Conservation (phyloP, 106 monocot genomes). For the Ottelia alismoides region DNA sequence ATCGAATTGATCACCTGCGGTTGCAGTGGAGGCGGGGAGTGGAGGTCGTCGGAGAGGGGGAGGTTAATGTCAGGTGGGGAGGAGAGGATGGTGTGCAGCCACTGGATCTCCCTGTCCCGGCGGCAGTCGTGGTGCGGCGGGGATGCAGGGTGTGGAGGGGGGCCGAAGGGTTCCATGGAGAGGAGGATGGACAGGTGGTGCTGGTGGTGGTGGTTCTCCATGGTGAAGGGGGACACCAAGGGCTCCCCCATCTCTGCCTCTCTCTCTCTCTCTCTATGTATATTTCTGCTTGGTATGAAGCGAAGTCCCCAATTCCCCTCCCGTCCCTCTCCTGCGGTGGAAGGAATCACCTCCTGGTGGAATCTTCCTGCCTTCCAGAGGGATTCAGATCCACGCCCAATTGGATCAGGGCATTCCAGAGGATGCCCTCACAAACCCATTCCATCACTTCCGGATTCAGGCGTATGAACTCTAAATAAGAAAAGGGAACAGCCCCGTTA, state of each 20-base stretch:
- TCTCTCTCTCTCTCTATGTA: too few relatives aligned
- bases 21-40: conserved; percentile 22
- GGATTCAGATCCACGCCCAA: conserved; percentile 18
- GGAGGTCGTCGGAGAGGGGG: conserved; percentile 35
- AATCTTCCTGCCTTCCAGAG: conserved; percentile 12
- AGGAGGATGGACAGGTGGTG: conserved; percentile 62
- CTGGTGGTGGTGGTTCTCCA: conserved; percentile 60
- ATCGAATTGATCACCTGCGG: too few relatives aligned
- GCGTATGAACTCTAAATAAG: too few relatives aligned
- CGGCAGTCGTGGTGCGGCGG: conserved; percentile 22
- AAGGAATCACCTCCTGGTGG: conserved; percentile 1
- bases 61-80: conserved; percentile 58
- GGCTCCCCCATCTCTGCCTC: conserved; percentile 43
- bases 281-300: too few relatives aligned
- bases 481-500: too few relatives aligned
- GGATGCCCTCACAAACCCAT: conserved; percentile 15
- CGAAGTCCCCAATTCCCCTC: too few relatives aligned
- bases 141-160: not conserved
- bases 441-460: too few relatives aligned
- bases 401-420: conserved; percentile 11
- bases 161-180: conserved; percentile 46
- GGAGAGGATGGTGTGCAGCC: conserved; percentile 23
- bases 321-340: not conserved
- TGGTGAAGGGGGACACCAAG: conserved; percentile 50
- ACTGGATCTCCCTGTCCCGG: conserved; percentile 15